A percentile compares a stretch with the other conserved stretches of the same genome.
Evolutionary conservation across 345 rosid species (phyloP).

Genomic region (Ceriops tagal): DNA sequence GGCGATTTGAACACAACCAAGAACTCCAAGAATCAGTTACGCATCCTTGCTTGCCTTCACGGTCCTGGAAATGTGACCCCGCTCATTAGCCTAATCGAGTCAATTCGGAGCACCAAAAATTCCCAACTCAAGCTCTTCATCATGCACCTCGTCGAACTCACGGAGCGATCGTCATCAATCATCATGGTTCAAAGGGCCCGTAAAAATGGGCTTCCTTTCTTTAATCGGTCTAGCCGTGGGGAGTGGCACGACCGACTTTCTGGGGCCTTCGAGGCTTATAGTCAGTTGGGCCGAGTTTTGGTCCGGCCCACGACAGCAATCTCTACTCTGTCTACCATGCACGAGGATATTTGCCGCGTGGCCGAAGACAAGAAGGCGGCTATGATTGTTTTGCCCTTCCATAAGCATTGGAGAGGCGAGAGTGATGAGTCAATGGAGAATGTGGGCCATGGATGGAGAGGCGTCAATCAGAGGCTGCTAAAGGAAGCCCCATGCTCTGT

Average conservation of each 20-base stretch:
- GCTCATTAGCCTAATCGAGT: constrained; percentile 58
- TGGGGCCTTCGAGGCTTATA: constrained; percentile 62
- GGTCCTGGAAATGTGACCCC: constrained; percentile 64
- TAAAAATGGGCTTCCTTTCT: constrained; percentile 65
- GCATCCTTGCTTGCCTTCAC: constrained; percentile 67
- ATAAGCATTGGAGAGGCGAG: constrained; percentile 58
- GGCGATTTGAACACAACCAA: constrained; percentile 38
- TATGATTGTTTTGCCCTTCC: constrained; percentile 67
- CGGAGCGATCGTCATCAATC: constrained; percentile 75
- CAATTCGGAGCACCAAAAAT: constrained; percentile 54
- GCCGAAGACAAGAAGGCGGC: constrained; percentile 62
- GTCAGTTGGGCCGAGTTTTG: constrained; percentile 61
- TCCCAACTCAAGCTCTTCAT: constrained; percentile 59
- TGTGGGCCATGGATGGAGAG: constrained; percentile 76
- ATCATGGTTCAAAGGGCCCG: constrained; percentile 63
- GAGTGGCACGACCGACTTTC: constrained; percentile 50
- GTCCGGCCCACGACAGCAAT: constrained; percentile 63
- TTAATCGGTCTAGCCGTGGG: constrained; percentile 49
- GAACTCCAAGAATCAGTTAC: constrained; percentile 42
- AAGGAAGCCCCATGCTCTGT: constrained; percentile 72
- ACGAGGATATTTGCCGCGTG: constrained; percentile 79
- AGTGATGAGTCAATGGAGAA: constrained; percentile 43
- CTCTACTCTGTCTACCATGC: constrained; percentile 61
- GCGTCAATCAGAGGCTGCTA: constrained; percentile 64
- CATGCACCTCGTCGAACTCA: constrained; percentile 78